A percentile compares a stretch with the other conserved stretches of the same genome.
Evolutionary conservation across 202 grass and related monocot genomes (phyloP).

Genomic region (Panicum virgatum): DNA sequence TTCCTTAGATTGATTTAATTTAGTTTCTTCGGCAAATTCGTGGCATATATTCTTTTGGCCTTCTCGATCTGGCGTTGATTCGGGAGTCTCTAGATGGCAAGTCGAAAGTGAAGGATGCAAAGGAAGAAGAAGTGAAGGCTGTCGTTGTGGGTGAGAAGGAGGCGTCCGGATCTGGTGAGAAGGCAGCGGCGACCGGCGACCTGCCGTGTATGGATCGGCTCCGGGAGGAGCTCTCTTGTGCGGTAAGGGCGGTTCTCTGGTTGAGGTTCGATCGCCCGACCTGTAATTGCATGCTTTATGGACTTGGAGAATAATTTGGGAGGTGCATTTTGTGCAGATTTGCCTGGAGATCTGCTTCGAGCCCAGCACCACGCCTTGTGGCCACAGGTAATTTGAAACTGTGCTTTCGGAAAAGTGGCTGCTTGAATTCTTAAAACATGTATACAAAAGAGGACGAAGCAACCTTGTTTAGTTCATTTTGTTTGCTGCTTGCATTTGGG

Average conservation of each 20-base stretch:
- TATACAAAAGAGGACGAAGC: background rate
- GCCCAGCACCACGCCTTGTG: slow-evolving; percentile 92
- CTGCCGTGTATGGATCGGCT: slow-evolving; percentile 81
- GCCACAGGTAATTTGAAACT: slow-evolving; percentile 74
- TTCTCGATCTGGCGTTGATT: slow-evolving; percentile 27
- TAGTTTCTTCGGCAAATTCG: background rate
- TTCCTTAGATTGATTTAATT: background rate
- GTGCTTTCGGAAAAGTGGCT: background rate
- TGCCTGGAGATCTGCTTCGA: slow-evolving; percentile 95
- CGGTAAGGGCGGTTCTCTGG: slow-evolving; percentile 45
- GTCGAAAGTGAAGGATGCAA: slow-evolving; percentile 22
- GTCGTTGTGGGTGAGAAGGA: slow-evolving; percentile 36
- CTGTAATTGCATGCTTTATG: background rate
- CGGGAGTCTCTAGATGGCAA: slow-evolving; percentile 20
- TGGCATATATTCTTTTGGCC: background rate
- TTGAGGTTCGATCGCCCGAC: background rate
- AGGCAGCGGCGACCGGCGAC: slow-evolving; percentile 16
- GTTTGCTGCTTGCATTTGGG: background rate
- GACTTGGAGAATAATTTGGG: no score
- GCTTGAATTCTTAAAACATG: background rate
- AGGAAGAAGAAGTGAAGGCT: slow-evolving; percentile 27
- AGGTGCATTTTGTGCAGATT: slow-evolving; percentile 49
- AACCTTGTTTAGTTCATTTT: background rate
- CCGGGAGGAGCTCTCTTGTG: slow-evolving; percentile 90
- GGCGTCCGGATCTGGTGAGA: slow-evolving; percentile 11